Evolutionary conservation across 2,329 filamentous ascomycete species (phyloP).

Genomic region (Calonectria multiphialidica): DNA sequence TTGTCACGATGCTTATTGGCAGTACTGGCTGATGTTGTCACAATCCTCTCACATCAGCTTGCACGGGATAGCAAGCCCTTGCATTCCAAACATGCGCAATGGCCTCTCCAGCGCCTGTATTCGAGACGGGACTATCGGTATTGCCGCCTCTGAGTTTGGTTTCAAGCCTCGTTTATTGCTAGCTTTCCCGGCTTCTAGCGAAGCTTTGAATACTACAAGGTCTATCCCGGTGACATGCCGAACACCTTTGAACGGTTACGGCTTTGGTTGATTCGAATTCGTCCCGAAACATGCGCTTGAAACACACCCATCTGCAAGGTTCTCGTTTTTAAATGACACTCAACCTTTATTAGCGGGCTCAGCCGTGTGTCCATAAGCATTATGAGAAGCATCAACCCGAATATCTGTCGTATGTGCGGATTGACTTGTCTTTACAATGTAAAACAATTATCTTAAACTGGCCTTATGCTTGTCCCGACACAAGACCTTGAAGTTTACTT

Average conservation of each 20-base stretch:
- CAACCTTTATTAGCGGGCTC: no score
- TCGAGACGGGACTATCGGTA: neutral
- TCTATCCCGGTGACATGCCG: neutral
- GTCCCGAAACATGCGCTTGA: neutral
- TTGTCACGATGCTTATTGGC: neutral
- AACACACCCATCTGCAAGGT: neutral
- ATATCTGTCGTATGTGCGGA: no score
- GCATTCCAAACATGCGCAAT: neutral
- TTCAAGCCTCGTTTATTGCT: neutral
- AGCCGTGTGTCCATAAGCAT: no score
- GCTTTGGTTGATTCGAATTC: neutral
- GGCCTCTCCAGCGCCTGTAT: neutral
- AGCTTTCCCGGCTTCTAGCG: neutral
- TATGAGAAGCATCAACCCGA: no score
- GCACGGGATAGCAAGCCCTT: neutral
- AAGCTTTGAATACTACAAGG: neutral
- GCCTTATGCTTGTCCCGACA: no score
- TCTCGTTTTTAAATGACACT: neutral
- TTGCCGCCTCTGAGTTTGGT: neutral
- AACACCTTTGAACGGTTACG: neutral
- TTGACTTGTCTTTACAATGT: no score
- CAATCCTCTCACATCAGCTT: neutral
- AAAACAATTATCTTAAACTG: no score
- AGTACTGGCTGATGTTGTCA: neutral
- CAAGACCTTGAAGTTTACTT: no score